Base-by-base conservation (phyloP, 352 stramenopile species). In the Elongisporangium prolatum region DNA sequence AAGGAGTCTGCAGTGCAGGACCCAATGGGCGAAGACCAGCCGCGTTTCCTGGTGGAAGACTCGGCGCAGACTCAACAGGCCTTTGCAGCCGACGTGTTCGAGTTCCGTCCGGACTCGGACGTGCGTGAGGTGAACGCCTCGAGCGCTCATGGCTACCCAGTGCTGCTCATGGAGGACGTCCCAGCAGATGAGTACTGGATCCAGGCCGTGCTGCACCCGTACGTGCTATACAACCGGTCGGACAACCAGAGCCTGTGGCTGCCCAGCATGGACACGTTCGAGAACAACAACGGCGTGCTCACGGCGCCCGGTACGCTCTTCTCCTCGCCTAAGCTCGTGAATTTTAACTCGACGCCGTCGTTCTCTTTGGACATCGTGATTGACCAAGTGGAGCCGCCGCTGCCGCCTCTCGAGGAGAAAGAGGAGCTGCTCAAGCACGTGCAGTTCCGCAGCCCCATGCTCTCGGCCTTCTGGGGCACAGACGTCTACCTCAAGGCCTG, bases 401-500 rank as follows among this genome's bases (percentile, higher is more conserved):
- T 79, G 21, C 60, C 72, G 17, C 62, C 68, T 1, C 47, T 91
- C 0, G 62, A 71, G 2, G 74, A 84, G 21, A 56, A 61, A 0
- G 65, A 84, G 20, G 70, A 88, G 61, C 56, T 88, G 54, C 73
- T 91, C 8, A 80, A 86, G 52, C 80, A 91, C 64, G 71, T 91
- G 50, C 65, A 68, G 40, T 87, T 88, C 71, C 77, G 78, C 25
- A 88, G 76, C 25, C 59, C 65, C 18, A 73, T 71, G 57, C 56
- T 91, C 44, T 91, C 80, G 4, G 21, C 69, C 37, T 91, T 91
- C 57, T 91, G 80, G 80, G 80, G 77, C 16, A 84, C 71, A 1
- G 80, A 91, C 50, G 76, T 91, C 13, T 80, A 63, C 48, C 65
- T 91, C 5, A 84, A 91, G 48, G 80, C 80, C 14, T 91, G 80